Evolutionary conservation across 805 yeast species (phyloP).

Genomic region (Metschnikowia gelsemii): DNA sequence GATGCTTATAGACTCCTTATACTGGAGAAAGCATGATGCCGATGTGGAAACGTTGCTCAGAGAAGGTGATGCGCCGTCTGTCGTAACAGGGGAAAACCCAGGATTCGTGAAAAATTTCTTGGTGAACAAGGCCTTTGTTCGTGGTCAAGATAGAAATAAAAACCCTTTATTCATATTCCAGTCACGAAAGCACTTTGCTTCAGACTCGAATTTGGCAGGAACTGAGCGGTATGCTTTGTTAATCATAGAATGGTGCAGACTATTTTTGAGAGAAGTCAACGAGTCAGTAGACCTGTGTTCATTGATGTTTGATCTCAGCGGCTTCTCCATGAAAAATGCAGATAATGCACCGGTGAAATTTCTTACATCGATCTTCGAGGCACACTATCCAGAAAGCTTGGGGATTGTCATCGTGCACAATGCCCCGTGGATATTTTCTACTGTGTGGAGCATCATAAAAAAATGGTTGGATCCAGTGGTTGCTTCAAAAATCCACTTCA

Average conservation of each 20-base stretch:
- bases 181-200: slow-evolving; percentile 64
- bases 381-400: slow-evolving; percentile 92
- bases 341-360: slow-evolving; percentile 90
- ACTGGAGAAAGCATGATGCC: slow-evolving; percentile 69
- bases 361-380: slow-evolving; percentile 85
- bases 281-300: slow-evolving; percentile 81
- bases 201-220: slow-evolving; percentile 58
- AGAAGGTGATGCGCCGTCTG: slow-evolving; percentile 69
- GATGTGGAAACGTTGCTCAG: slow-evolving; percentile 55
- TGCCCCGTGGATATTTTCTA: slow-evolving; percentile 96
- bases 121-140: slow-evolving; percentile 66
- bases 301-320: slow-evolving; percentile 81
- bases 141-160: slow-evolving; percentile 68
- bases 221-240: slow-evolving; percentile 73
- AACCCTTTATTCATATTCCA: slow-evolving; percentile 83
- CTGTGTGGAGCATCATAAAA: slow-evolving; percentile 90
- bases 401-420: slow-evolving; percentile 83
- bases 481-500: slow-evolving; percentile 84
- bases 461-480: slow-evolving; percentile 97
- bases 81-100: slow-evolving; percentile 35
- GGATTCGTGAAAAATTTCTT: slow-evolving; percentile 59
- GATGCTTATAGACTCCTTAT: slow-evolving; percentile 71
- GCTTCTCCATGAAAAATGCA: slow-evolving; percentile 87
- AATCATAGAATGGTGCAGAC: slow-evolving; percentile 62
- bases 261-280: slow-evolving; percentile 53